A percentile compares a stretch with the other conserved stretches of the same genome.
Conservation (phyloP, 441 rosid genomes). For the Jatropha podagrica region DNA sequence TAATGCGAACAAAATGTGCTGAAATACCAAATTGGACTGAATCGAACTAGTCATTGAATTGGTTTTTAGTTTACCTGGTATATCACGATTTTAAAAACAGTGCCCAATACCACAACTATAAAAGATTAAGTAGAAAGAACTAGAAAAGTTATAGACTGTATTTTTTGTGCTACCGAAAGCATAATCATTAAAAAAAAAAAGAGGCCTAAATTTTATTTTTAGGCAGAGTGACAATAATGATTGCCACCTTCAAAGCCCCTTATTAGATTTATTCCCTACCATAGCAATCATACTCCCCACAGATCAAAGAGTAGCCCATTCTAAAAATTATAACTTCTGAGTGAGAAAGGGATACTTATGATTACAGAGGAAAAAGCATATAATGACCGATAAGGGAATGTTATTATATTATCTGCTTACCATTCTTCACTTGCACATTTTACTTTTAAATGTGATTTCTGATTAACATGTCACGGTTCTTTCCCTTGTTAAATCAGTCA, state of each 20-base stretch:
- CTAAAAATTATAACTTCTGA: constrained; percentile 3
- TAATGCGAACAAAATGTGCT: not conserved
- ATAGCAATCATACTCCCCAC: constrained; percentile 12
- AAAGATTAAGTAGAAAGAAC: not conserved
- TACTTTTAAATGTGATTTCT: not conserved
- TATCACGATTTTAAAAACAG: too few species aligned
- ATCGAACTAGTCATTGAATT: too few species aligned
- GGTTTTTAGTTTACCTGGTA: too few species aligned
- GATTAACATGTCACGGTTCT: not conserved
- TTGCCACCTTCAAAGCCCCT: constrained; percentile 7
- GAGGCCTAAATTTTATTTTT: not conserved
- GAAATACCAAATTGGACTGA: not conserved
- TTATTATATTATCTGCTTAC: not conserved
- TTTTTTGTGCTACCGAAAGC: not conserved
- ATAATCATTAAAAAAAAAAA: constrained; percentile 7
- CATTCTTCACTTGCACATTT: not conserved
- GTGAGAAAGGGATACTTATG: not conserved
- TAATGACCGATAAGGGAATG: not conserved
- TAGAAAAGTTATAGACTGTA: not conserved
- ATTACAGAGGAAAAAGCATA: not conserved
- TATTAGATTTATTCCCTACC: constrained; percentile 8
- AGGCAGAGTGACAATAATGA: constrained; percentile 17
- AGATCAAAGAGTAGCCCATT: not conserved
- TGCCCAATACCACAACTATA: not conserved
- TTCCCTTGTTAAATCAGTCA: not conserved